These are phyloP conservation scores for Leptodontidium sp. DNA, from an alignment of 2,329 filamentous ascomycete genomes.

Conservation along the genomic window DNA sequence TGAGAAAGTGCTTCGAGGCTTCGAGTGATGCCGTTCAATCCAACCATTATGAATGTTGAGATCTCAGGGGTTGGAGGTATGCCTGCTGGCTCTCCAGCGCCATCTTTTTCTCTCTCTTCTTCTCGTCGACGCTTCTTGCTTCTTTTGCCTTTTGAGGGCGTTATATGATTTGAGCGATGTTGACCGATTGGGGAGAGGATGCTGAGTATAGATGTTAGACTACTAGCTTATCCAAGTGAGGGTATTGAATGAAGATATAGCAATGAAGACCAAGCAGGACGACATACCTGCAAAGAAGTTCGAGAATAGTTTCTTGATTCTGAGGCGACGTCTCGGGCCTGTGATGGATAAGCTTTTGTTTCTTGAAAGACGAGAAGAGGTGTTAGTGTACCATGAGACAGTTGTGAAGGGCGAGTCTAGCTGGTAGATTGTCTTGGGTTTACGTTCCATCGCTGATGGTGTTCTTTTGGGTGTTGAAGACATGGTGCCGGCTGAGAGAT, in stretches of 20 bases:
- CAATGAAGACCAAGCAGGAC: neutral
- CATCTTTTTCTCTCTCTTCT: slow-evolving; percentile 41
- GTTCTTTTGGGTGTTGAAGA: slow-evolving; percentile 3
- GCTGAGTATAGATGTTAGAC: slow-evolving; percentile 50
- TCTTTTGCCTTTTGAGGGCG: slow-evolving; percentile 68
- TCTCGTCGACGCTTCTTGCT: slow-evolving; percentile 61
- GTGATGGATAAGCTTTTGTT: slow-evolving; percentile 21
- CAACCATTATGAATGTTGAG: slow-evolving; percentile 66
- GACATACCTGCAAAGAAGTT: slow-evolving; percentile 70
- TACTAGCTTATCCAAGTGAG: neutral
- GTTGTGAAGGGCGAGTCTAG: slow-evolving; percentile 71
- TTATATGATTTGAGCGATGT: slow-evolving; percentile 62
- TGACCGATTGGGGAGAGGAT: slow-evolving; percentile 70
- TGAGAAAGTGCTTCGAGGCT: slow-evolving; percentile 52
- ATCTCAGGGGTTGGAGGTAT: slow-evolving; percentile 59
- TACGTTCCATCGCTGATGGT: slow-evolving; percentile 56
- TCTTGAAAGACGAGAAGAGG: neutral
- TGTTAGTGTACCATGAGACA: slow-evolving; percentile 61
- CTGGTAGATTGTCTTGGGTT: slow-evolving; percentile 66
- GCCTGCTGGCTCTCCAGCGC: slow-evolving; percentile 27
- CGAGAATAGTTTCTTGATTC: slow-evolving; percentile 70
- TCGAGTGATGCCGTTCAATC: slow-evolving; percentile 69
- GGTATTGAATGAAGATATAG: neutral
- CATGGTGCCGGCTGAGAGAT: neutral
- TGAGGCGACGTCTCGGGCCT: slow-evolving; percentile 68